These are phyloP conservation scores for Stemphylium lycopersici DNA, from an alignment of 2,329 filamentous ascomycete species.

Conservation along the genomic window DNA sequence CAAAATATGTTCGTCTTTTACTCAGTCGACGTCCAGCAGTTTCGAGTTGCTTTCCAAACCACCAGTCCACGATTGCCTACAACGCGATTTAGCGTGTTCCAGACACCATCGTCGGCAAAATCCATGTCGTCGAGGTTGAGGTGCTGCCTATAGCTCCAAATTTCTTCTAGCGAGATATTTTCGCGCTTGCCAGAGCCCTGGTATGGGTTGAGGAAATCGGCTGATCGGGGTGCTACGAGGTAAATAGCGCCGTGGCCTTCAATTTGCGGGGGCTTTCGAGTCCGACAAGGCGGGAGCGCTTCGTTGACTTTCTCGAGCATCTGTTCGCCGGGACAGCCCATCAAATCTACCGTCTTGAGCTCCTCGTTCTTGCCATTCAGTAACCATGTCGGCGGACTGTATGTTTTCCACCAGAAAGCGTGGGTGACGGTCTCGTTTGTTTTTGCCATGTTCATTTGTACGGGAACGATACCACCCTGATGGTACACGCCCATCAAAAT, in stretches of 20 bases:
- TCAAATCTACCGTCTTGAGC: constrained; percentile 73
- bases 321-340: constrained; percentile 69
- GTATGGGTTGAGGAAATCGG: constrained; percentile 70
- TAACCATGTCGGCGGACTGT: constrained; percentile 81
- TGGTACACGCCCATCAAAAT: constrained; percentile 81
- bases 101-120: constrained; percentile 77
- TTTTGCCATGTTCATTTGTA: constrained; percentile 74
- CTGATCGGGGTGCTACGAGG: constrained; percentile 75
- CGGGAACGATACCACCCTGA: constrained; percentile 78
- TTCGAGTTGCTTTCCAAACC: constrained; percentile 51
- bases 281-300: constrained; percentile 58
- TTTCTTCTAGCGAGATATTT: constrained; percentile 69
- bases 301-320: constrained; percentile 65
- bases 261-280: constrained; percentile 30
- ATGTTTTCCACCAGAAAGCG: constrained; percentile 86
- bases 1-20: too few relatives aligned
- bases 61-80: constrained; percentile 58
- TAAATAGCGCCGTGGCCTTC: constrained; percentile 63
- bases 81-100: constrained; percentile 71
- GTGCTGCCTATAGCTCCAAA: constrained; percentile 72
- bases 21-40: constrained; percentile 39
- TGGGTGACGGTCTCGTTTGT: constrained; percentile 69
- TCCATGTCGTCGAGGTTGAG: constrained; percentile 82
- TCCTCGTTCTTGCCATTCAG: constrained; percentile 76
- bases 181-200: constrained; percentile 17